These are phyloP conservation scores for Rosellinia necatrix DNA, from an alignment of 2,329 filamentous ascomycete genomes.

Conservation along the genomic window DNA sequence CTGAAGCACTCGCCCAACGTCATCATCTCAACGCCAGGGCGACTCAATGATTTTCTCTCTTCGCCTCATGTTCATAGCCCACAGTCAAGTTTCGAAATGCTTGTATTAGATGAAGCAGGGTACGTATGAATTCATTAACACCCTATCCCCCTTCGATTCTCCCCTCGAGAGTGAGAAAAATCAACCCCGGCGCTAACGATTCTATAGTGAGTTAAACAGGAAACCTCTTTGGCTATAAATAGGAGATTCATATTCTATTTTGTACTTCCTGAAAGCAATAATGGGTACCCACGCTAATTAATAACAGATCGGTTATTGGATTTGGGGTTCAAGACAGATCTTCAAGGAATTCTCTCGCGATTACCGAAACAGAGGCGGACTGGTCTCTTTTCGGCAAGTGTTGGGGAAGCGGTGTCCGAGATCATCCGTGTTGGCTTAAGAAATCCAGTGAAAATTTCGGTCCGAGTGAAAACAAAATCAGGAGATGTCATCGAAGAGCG, in stretches of 20 bases:
- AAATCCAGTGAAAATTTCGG: conserved; percentile 93
- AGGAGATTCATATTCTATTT: too few relatives aligned
- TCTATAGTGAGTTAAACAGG: conserved; percentile 17
- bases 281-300: conserved; percentile 2
- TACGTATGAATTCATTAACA: conserved; percentile 8
- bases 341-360: conserved; percentile 81
- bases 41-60: conserved; percentile 83
- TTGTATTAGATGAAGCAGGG: conserved; percentile 87
- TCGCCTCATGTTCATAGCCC: conserved; percentile 87
- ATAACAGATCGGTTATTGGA: conserved; percentile 77
- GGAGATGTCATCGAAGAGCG: conserved; percentile 76
- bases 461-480: conserved; percentile 80
- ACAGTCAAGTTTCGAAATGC: conserved; percentile 85
- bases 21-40: conserved; percentile 86
- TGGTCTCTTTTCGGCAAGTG: conserved; percentile 90
- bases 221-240: background rate
- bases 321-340: conserved; percentile 88
- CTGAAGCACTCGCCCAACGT: conserved; percentile 84
- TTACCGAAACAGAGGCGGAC: conserved; percentile 93
- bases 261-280: too few relatives aligned
- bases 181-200: conserved; percentile 5
- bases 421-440: conserved; percentile 84
- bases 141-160: background rate
- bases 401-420: conserved; percentile 93
- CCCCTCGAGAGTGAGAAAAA: background rate